Base-by-base conservation (phyloP, 2,329 filamentous ascomycete genomes). In the Neofusicoccum sp. region DNA sequence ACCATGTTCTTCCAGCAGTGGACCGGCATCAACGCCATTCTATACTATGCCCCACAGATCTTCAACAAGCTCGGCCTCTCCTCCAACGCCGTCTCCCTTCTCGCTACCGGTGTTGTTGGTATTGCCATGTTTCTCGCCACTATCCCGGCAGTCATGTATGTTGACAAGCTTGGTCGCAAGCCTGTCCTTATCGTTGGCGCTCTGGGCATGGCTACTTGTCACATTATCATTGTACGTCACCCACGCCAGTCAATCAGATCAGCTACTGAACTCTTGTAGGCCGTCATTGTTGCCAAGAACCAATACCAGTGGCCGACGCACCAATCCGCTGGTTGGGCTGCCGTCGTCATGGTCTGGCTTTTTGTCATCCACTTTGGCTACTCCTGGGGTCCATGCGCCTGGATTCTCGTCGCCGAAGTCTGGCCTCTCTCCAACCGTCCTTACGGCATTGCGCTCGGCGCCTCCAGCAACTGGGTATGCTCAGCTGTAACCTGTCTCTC, bases 321-420 rank as follows among this genome's bases (percentile, higher is more conserved):
- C 65, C 69, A 74, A 6, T 84, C 83, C 0, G 87, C 88, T 0
- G 89, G 89, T 1, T 93, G 90, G 90, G 89, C 79, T 4, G 84
- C 88, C 0, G 88, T 85, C 5, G 80, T 74, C 59, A 89, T 90
- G 84, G 86, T 90, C 7, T 92, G 89, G 89, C 80, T 93, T 0
- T 92, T 90, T 67, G 86, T 91, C 33, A 79, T 91, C 34, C 85
- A 90, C 74, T 93, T 93, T 70, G 90, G 88, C 34, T 92, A 91
- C 72, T 87, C 84, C 0, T 93, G 89, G 89, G 88, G 89, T 0
- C 89, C 89, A 2, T 89, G 86, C 68, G 84, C 87, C 0, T 92
- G 90, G 90, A 90, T 91, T 65, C 81, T 93, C 62, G 84, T 91
- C 1, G 85, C 88, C 2, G 90, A 92, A 75, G 86, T 93, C 45